Base-by-base conservation (phyloP, 2,329 filamentous ascomycete genomes). In the Clonostachys sp. region DNA sequence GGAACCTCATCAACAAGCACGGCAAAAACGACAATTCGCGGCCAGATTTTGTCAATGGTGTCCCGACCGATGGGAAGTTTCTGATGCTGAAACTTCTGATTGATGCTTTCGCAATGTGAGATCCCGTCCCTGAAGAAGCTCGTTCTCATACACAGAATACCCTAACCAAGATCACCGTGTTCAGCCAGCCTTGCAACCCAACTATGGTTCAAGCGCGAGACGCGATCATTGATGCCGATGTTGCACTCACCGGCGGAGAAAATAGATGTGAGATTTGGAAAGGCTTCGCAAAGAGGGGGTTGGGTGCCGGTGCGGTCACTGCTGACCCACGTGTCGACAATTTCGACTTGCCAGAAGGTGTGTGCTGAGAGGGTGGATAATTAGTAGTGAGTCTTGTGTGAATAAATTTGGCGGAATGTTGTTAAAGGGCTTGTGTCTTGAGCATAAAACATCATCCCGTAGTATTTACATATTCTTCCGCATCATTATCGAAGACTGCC, bases 1-100 rank as follows among this genome's bases (percentile, higher is more conserved):
- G 78, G 78, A 79, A 78, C 60, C 55, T 81, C 36, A 75, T 81
- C 49, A 77, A 78, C 45, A 76, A 75, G 63, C 61, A 78, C 50
- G 78, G 78, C 47, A 76, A 75, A 61, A 77, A 70, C 38, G 63
- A 70, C 42, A 62, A 50, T 1, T 60, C 60, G 10, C 53, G 59
- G 13, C 77, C 78, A 1, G 58, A 60, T 1, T 72, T 79, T 43
- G 47, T 34, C 12, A 62, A 65, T 8, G 72, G 74, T 4, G 66
- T 78, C 2, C 77, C 78, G 4, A 73, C 65, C 1, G 76, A 80
- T 48, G 78, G 78, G n/a, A 72, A 71, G 49, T 80, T 70, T 53
- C 62, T 80, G 13, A 55, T 65, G 7, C 67, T 80, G 70, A 75
- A 80, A 63, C 59, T 81, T 4, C 74, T 81, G 12, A 14, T 45